Evolutionary conservation across 768 basidiomycete species (phyloP), one percentile per base, ranked within the genome.

Genomic region (Calocybe gangraenosa): DNA sequence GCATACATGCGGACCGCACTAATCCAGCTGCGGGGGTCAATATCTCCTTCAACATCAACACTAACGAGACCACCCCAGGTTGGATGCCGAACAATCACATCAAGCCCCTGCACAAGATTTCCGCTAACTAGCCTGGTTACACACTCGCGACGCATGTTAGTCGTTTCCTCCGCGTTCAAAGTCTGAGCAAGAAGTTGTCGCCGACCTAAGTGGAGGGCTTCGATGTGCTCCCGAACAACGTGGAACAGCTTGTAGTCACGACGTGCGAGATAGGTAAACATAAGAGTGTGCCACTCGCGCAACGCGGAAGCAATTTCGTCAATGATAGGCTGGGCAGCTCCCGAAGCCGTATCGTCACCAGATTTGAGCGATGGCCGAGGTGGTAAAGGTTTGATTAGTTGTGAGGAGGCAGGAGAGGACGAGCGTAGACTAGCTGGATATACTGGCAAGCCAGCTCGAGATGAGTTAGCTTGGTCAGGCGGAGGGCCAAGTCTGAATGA

Each of bases 221-320:
- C 92, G 49, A 98, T 89, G 56, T 95, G 92, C 42, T 86, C 84
- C 47, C 82, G 81, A 44, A 98, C 91, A 7, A 79, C 72, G 49
- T 85, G 79, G 65, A 98, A 98, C 15, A 93, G 79, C 33, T 79
- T 78, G 69, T 98, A 98, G 56, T 97, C 89, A 44, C 93, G 79
- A 36, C 82, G 75, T 7, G 87, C 84, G 33, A 98, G 84, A 62
- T 96, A 93, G 50, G 85, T 85, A 59, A 92, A 93, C 77, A 97
- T 86, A 41, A 92, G 71, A 28, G 80, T 79, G 58, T 95, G 87
- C 93, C 94, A 98, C 78, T 98, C 95, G 31, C 95, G 82, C 35
- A 98, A 69, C 0, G 95, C 94, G 7, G 92, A 95, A 0, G 95
- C 91, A 53, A 98, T 95, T 70, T 98, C 95, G 65, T 98, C 95